Conservation (phyloP, 257 asterid species). For the Vinca minor region DNA sequence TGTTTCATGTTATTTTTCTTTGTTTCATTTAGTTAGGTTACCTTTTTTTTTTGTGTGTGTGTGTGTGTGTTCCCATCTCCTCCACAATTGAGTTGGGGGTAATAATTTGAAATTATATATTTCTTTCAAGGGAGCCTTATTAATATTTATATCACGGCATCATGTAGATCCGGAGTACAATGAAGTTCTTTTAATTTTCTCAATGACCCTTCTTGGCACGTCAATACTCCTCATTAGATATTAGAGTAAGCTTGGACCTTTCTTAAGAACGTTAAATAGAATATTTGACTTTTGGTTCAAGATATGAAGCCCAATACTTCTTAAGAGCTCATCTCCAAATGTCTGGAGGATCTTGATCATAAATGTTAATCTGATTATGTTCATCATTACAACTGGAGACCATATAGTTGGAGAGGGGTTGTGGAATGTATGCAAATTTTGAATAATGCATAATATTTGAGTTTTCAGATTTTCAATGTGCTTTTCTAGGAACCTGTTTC, state of each 20-base stretch:
- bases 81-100: neutral
- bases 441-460: too few species aligned
- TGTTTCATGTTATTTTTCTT: constrained; percentile 1
- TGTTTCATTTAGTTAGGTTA: neutral
- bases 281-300: neutral
- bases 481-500: too few species aligned
- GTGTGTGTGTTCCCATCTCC: neutral
- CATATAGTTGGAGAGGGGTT: too few species aligned
- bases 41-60: too few species aligned
- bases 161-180: neutral
- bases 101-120: neutral
- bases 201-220: neutral
- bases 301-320: neutral
- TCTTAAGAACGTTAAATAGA: neutral
- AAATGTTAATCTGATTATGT: too few species aligned
- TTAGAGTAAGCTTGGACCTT: neutral
- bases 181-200: neutral
- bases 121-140: neutral
- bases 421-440: too few species aligned
- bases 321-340: neutral
- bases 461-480: too few species aligned
- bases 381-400: too few species aligned
- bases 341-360: too few species aligned
- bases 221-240: neutral
- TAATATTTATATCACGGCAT: neutral